Evolutionary conservation across 441 rosid genomes (phyloP).

Genomic region (Daphne laureola): DNA sequence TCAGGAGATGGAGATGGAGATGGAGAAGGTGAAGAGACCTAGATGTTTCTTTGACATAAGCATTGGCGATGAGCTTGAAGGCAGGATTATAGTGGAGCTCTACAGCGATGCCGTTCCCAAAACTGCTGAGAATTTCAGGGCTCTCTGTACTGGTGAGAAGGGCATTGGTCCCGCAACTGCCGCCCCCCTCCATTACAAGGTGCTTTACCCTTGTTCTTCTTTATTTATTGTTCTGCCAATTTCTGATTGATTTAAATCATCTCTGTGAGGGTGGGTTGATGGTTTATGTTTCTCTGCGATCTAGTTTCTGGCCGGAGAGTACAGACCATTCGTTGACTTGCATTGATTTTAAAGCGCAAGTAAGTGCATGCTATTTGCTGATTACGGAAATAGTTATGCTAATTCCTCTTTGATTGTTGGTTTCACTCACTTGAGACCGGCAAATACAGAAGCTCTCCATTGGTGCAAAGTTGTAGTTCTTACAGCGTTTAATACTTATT

Average conservation of each 20-base stretch:
- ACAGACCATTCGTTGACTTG: too few relatives aligned
- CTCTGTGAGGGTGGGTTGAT: not conserved
- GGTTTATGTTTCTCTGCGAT: too few relatives aligned
- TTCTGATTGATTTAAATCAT: not conserved
- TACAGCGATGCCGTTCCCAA: slow-evolving; percentile 77
- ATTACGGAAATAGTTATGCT: too few relatives aligned
- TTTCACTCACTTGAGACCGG: too few relatives aligned
- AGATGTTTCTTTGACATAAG: slow-evolving; percentile 83
- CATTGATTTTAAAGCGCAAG: too few relatives aligned
- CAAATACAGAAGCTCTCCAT: too few relatives aligned
- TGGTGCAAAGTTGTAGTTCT: too few relatives aligned
- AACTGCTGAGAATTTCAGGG: slow-evolving; percentile 88
- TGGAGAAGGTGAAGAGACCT: slow-evolving; percentile 39
- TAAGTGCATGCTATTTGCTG: too few relatives aligned
- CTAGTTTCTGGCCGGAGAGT: too few relatives aligned
- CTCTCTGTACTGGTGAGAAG: slow-evolving; percentile 87
- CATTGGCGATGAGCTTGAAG: slow-evolving; percentile 88
- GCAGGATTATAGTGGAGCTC: slow-evolving; percentile 86
- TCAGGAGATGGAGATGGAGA: slow-evolving; percentile 3
- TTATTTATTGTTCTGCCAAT: not conserved
- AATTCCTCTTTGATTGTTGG: too few relatives aligned
- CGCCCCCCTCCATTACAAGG: slow-evolving; percentile 89
- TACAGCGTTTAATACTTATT: too few relatives aligned
- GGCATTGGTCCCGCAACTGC: slow-evolving; percentile 79
- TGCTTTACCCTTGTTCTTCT: slow-evolving; percentile 9